Percentiles rank a stretch among this genome's conserved stretches.
Conservation (phyloP, 371 early-diverging fungal species). For the Zychaea mexicana region DNA sequence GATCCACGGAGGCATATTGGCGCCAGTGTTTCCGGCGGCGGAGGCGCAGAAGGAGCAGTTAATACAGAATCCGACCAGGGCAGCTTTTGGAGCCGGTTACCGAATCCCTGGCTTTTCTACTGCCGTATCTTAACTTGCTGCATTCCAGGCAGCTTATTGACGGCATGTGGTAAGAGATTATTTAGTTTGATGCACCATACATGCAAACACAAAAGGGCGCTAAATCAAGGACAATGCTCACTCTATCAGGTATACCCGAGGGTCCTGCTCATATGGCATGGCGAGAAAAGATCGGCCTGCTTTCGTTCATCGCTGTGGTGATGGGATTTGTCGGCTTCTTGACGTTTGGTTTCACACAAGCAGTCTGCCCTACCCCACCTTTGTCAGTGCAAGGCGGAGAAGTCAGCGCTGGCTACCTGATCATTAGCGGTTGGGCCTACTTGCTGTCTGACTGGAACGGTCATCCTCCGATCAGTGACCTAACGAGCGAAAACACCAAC, state of each 20-base stretch:
- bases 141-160: constrained; percentile 33
- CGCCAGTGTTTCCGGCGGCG: neutral
- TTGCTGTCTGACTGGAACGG: constrained; percentile 47
- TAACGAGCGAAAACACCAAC: constrained; percentile 43
- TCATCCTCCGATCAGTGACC: constrained; percentile 48
- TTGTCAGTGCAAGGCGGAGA: constrained; percentile 30
- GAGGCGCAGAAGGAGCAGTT: constrained; percentile 1
- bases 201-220: too few relatives aligned
- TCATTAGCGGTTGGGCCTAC: constrained; percentile 62
- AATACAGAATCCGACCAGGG: neutral
- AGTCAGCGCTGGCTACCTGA: constrained; percentile 45
- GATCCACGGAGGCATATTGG: constrained; percentile 8
- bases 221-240: neutral
- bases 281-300: constrained; percentile 85
- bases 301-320: constrained; percentile 61
- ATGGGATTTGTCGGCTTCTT: constrained; percentile 61
- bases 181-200: neutral
- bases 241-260: constrained; percentile 40
- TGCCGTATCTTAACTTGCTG: constrained; percentile 57
- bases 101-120: constrained; percentile 51
- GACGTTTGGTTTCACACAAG: constrained; percentile 62
- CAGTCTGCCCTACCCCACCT: constrained; percentile 53
- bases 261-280: constrained; percentile 73
- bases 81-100: constrained; percentile 15
- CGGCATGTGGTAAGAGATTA: constrained; percentile 13